Evolutionary conservation across 1,284 basidiomycete genomes (phyloP).

Genomic region (Trametes hirsuta): DNA sequence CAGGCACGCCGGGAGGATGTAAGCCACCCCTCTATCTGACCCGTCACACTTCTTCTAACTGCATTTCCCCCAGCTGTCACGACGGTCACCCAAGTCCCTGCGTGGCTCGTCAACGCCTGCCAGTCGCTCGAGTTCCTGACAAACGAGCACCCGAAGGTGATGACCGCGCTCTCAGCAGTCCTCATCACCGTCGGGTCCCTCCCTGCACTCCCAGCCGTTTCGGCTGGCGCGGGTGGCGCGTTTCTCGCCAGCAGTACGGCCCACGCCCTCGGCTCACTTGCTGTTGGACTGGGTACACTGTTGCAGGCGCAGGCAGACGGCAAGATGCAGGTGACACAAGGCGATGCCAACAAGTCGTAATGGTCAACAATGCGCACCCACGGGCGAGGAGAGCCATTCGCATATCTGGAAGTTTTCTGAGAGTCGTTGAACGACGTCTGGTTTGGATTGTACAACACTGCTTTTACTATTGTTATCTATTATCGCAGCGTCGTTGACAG

Average conservation of each 20-base stretch:
- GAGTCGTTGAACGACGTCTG: not conserved
- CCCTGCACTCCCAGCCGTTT: constrained; percentile 68
- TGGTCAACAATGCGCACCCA: not conserved
- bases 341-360: constrained; percentile 12
- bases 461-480: constrained; percentile 4
- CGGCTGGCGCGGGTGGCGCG: constrained; percentile 67
- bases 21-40: constrained; percentile 9
- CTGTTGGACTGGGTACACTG: constrained; percentile 65
- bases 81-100: constrained; percentile 61
- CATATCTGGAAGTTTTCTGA: not conserved
- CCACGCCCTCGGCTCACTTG: constrained; percentile 76
- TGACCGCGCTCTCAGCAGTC: constrained; percentile 73
- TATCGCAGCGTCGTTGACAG: not conserved
- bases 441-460: not conserved
- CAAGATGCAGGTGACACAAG: constrained; percentile 21
- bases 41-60: not conserved
- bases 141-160: constrained; percentile 72
- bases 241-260: constrained; percentile 70
- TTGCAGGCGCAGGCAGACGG: constrained; percentile 35
- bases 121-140: constrained; percentile 73
- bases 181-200: constrained; percentile 76
- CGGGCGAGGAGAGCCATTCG: not conserved
- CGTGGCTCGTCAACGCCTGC: constrained; percentile 76
- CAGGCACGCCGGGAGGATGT: constrained; percentile 36
- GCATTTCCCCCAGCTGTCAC: constrained; percentile 42